Conservation (phyloP, 345 rosid genomes). For the Populus alba region DNA sequence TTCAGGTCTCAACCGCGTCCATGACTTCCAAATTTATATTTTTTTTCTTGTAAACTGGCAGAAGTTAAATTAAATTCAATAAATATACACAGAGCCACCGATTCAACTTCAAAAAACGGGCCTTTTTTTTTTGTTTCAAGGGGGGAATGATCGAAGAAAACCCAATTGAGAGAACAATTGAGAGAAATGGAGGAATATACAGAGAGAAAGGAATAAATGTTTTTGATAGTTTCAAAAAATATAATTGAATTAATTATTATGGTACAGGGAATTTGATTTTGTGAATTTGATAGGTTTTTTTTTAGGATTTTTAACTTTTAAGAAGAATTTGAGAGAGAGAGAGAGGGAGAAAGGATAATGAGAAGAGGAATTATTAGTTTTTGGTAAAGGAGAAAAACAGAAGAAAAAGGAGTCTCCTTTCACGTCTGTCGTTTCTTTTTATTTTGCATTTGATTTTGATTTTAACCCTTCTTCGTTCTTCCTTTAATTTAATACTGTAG, state of each 20-base stretch:
- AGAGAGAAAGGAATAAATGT: neutral
- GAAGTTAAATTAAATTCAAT: neutral
- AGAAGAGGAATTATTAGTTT: neutral
- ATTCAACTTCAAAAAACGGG: neutral
- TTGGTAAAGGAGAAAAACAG: neutral
- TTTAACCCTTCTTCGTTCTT: neutral
- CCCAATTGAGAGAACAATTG: neutral
- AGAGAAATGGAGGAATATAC: neutral
- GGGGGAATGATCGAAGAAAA: neutral
- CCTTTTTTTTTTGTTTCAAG: neutral
- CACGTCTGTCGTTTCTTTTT: neutral
- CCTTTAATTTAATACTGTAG: neutral
- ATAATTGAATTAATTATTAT: neutral
- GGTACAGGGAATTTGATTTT: neutral
- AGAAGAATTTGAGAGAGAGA: constrained; percentile 11
- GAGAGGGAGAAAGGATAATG: constrained; percentile 24
- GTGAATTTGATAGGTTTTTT: neutral
- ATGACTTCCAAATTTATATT: neutral
- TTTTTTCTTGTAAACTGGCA: too few species aligned
- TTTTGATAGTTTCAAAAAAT: neutral
- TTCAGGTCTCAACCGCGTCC: neutral
- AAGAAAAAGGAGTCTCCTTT: neutral
- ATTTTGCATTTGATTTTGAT: neutral
- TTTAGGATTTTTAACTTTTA: neutral
- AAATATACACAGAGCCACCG: neutral